Percentiles rank a stretch among this genome's conserved stretches.
phyloP scores from a whole-genome alignment of 2,329 filamentous ascomycete species.

The Venturia oleaginea region DNA sequence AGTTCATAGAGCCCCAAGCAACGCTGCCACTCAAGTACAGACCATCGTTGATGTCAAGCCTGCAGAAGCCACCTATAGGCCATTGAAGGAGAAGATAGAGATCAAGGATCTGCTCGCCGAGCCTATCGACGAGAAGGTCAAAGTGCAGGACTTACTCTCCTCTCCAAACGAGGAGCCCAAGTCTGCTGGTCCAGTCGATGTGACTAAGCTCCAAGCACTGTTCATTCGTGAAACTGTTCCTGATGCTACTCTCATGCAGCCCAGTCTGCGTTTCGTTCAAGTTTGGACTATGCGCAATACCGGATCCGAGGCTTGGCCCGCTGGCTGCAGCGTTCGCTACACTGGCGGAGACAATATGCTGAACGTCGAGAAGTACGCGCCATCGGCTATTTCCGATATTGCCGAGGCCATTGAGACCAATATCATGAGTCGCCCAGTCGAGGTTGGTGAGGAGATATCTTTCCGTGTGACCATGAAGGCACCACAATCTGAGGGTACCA shows the following conservation, averaged over 20 bases:
- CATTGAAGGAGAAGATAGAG: constrained; percentile 30
- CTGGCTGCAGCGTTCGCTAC: constrained; percentile 82
- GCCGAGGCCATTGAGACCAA: constrained; percentile 76
- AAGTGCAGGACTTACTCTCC: constrained; percentile 19
- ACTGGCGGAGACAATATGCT: constrained; percentile 96
- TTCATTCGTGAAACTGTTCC: constrained; percentile 71
- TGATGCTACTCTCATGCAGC: constrained; percentile 65
- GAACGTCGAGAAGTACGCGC: constrained; percentile 69
- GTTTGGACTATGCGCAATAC: constrained; percentile 87
- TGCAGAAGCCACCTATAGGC: constrained; percentile 31
- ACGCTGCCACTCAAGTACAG: constrained; percentile 54
- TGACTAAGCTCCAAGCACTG: constrained; percentile 38
- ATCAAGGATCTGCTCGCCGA: constrained; percentile 31
- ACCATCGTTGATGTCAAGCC: constrained; percentile 54
- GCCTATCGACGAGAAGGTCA: constrained; percentile 27
- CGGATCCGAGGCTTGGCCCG: constrained; percentile 71
- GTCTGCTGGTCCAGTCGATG: constrained; percentile 7
- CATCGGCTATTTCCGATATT: constrained; percentile 69
- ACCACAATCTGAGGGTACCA: constrained; percentile 63
- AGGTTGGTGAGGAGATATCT: constrained; percentile 62
- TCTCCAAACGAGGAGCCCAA: constrained; percentile 18
- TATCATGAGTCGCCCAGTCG: constrained; percentile 57
- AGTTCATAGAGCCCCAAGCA: constrained; percentile 38
- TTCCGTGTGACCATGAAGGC: constrained; percentile 84
- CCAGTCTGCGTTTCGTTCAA: constrained; percentile 72